phyloP scores from a whole-genome alignment of 1,284 basidiomycete genomes.

The Leucoagaricus sp. region DNA sequence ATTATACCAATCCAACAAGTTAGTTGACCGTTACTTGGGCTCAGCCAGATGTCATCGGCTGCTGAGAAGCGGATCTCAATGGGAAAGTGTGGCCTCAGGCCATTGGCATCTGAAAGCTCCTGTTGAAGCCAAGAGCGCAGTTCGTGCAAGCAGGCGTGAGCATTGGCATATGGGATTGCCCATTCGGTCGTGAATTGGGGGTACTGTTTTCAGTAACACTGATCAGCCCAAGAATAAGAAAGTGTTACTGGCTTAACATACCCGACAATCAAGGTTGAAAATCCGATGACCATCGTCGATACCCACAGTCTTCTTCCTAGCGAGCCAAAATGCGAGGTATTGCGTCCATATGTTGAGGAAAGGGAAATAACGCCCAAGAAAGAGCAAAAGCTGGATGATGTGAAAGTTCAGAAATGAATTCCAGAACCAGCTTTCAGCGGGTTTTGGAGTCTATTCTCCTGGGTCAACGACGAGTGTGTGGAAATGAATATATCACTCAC shows the following conservation, averaged over 20 bases:
- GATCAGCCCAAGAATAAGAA: conserved; percentile 18
- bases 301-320: conserved; percentile 44
- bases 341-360: conserved; percentile 56
- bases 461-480: conserved; percentile 14
- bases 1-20: conserved; percentile 97
- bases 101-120: conserved; percentile 68
- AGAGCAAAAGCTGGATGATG: conserved; percentile 79
- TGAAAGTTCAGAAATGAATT: conserved; percentile 72
- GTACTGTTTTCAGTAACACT: conserved; percentile 50
- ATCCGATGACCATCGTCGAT: conserved; percentile 78
- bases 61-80: conserved; percentile 92
- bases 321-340: conserved; percentile 64
- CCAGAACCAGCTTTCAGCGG: conserved; percentile 66
- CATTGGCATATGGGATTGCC: conserved; percentile 78
- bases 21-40: conserved; percentile 78
- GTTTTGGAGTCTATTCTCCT: conserved; percentile 46
- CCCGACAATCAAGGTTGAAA: conserved; percentile 85
- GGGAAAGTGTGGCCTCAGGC: conserved; percentile 88
- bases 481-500: conserved; percentile 43
- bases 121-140: conserved; percentile 75
- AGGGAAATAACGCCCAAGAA: conserved; percentile 63
- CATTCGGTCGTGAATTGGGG: conserved; percentile 92
- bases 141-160: conserved; percentile 70
- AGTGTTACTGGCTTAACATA: conserved; percentile 35
- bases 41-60: conserved; percentile 92